These are phyloP conservation scores for Saraca asoca DNA, from an alignment of 331 rosid species.

Conservation along the genomic window DNA sequence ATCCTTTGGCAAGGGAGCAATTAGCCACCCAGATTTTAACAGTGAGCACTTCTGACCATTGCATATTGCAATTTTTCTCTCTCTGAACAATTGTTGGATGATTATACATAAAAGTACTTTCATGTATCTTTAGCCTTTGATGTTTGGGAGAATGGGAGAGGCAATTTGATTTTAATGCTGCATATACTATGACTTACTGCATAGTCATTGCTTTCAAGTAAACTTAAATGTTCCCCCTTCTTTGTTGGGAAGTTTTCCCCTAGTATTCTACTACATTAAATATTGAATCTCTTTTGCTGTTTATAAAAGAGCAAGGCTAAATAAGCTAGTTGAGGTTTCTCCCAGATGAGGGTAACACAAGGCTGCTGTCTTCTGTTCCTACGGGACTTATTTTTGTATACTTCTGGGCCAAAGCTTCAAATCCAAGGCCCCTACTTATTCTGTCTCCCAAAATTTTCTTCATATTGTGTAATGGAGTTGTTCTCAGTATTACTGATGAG, in stretches of 20 bases:
- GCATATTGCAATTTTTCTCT: constrained; percentile 2
- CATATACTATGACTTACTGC: too few species aligned
- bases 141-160: constrained; percentile 6
- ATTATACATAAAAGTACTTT: constrained; percentile 12
- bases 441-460: constrained; percentile 16
- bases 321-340: constrained; percentile 5
- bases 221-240: constrained; percentile 3
- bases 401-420: constrained; percentile 5
- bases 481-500: not conserved
- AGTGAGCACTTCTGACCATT: constrained; percentile 48
- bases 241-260: constrained; percentile 20
- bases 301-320: constrained; percentile 5
- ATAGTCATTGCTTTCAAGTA: constrained; percentile 26
- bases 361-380: not conserved
- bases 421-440: constrained; percentile 19
- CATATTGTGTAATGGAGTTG: constrained; percentile 17
- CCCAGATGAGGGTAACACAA: not conserved
- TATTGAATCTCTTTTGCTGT: constrained; percentile 4
- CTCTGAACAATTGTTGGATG: constrained; percentile 22
- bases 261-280: not conserved
- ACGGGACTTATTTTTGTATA: not conserved
- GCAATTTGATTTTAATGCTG: constrained; percentile 17
- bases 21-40: constrained; percentile 85
- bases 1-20: constrained; percentile 90
- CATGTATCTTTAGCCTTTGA: constrained; percentile 15